Base-by-base conservation (phyloP, 108 stramenopile genomes). In the Bacterosira constricta region DNA sequence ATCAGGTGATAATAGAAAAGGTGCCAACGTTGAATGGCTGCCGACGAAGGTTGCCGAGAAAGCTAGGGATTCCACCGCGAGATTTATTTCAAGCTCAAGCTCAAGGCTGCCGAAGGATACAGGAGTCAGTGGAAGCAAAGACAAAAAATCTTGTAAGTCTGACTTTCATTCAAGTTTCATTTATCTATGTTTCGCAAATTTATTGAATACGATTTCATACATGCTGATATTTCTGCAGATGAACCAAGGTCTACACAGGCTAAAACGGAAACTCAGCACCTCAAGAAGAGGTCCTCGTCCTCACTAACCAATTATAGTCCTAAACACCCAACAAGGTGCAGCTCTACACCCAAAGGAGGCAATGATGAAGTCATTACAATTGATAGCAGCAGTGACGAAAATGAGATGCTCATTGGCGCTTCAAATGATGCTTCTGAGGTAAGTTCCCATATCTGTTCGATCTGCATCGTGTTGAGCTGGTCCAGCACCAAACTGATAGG, bases 331-430 rank as follows among this genome's bases (percentile, higher is more conserved):
- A 56, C 55, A 2, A 56, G 55, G 26, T 34, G 55, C 29, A 56
- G 55, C 36, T 38, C n/a, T 15, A 27, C 20, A 5, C 32, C 29
- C 55, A 21, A 56, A 21, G 35, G 18, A 37, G 32, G 17, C 1
- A 34, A 56, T 12, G 36, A 34, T 37, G 34, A 34, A 35, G 55
- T 56, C n/a, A 56, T 56, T 36, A 56, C 55, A 9, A 56, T 56
- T 1, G 55, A 56, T 32, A 56, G 55, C 21, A 49, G 47, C 26
- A 56, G 55, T 36, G 55, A 56, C 20, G 55, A 56, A 56, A 56
- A 49, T 8, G 49, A 45, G 4, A 32, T n/a, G n/a, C n/a, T n/a
- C n/a, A n/a, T n/a, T n/a, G n/a, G n/a, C n/a, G n/a, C n/a, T n/a
- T n/a, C n/a, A n/a, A n/a, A n/a, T n/a, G 53, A n/a, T n/a, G 26